Evolutionary conservation across 257 asterid genomes (phyloP), one percentile per base, ranked within the genome.

Genomic region (Solanum appendiculatum): DNA sequence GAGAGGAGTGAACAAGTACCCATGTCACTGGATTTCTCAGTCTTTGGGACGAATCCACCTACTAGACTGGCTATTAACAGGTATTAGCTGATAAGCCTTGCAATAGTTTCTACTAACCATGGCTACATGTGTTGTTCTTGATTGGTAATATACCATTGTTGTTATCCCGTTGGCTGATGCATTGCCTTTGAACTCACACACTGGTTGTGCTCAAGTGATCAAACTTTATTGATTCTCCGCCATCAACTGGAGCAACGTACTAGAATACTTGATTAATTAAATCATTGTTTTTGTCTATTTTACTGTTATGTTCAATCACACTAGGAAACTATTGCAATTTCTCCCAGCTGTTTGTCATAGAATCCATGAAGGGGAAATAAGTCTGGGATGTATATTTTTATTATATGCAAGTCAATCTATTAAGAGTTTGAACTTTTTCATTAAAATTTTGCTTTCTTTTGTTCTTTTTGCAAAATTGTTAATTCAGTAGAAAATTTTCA

Each of bases 1-100:
- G 98, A 93, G 90, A 96, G 91, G 90, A 92, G 94, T 90, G 98
- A 90, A 86, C 93, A 89, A 39, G n/a, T n/a, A n/a, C n/a, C n/a
- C n/a, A n/a, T n/a, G n/a, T n/a, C n/a, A n/a, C n/a, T n/a, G n/a
- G n/a, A n/a, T n/a, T n/a, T n/a, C n/a, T n/a, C n/a, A n/a, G n/a
- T n/a, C n/a, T n/a, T n/a, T n/a, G n/a, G n/a, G n/a, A n/a, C n/a
- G n/a, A n/a, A n/a, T n/a, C n/a, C n/a, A n/a, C n/a, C n/a, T n/a
- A n/a, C n/a, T n/a, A n/a, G n/a, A n/a, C n/a, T n/a, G n/a, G n/a
- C n/a, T n/a, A n/a, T n/a, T n/a, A n/a, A n/a, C n/a, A n/a, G n/a
- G n/a, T n/a, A n/a, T n/a, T n/a, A n/a, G n/a, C n/a, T n/a, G n/a
- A n/a, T n/a, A n/a, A n/a, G n/a, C n/a, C n/a, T n/a, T n/a, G n/a